Base-by-base conservation (phyloP, 2,329 filamentous ascomycete species). In the Mycosphaerella sp. region DNA sequence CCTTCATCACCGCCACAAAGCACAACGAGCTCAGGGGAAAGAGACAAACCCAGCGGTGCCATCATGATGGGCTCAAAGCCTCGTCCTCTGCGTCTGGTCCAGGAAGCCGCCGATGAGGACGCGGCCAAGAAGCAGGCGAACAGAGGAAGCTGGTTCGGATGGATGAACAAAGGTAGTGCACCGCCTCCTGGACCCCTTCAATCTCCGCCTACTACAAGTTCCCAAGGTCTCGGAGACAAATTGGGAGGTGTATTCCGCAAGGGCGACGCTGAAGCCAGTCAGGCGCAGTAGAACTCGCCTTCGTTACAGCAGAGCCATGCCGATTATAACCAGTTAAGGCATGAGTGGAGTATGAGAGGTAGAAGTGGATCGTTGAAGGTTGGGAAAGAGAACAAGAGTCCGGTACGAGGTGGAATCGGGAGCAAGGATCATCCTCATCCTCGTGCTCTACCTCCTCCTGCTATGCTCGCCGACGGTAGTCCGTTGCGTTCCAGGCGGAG, bases 71-170 rank as follows among this genome's bases (percentile, higher is more conserved):
- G 75, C 36, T 74, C 84, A 64, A 93, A 93, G 70, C 83, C 94
- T 52, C 80, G 90, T 32, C 91, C 91, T 6, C 74, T 98, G 58
- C 79, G 91, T 13, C 77, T 98, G 27, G 89, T 97, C 41, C 87
- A 93, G 70, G 88, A 95, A 71, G 85, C 61, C 13, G 60, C 60
- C 16, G 68, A 68, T 10, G 64, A 67, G 51, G 71, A 73, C 16
- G 68, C 69, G 18, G 70, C 68, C 6, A 63, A 67, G 49, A 75
- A 74, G 53, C 67, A 67, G 32, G 71, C 68, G 10, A 76, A 76
- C 54, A 60, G 74, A 16, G 66, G 62, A 9, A 73, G 70, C 52
- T 76, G 74, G 74, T 73, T 76, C 53, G 72, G 72, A 3, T 72
- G 73, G 60, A 75, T 75, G 59, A 68, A 70, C 48, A 69, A 68